Evolutionary conservation across 768 basidiomycete species (phyloP), one percentile per base, ranked within the genome.

Genomic region (Lentinula detonsa): DNA sequence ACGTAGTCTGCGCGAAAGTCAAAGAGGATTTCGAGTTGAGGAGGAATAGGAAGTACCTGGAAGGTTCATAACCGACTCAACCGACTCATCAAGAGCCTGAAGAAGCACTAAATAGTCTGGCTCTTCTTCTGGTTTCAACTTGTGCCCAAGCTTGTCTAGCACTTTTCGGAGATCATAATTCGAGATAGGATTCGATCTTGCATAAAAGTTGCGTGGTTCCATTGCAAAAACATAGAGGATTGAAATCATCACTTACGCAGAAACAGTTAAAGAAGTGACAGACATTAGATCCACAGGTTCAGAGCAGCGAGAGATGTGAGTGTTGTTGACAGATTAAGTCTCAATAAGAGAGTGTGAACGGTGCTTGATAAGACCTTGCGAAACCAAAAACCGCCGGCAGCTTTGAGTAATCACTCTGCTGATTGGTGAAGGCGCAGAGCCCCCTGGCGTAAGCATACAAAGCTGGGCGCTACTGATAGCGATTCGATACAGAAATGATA

Each of bases 1-100:
- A 50, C 57, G 33, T 48, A 37, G 18, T 59, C 57, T 59, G n/a
- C 37, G 28, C 28, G 3, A 28, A 28, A 48, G n/a, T 48, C 49
- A 51, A 51, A 21, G 13, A 15, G 21, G 11, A 51, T 9, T 1
- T 13, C 5, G 31, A 13, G n/a, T 23, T 13, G 49, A 51, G 13
- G 23, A 23, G 49, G 11, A 31, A 28, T 34, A 39, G 7, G 37
- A 39, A 39, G 13, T 39, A 39, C 55, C 55, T n/a, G 55, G 55
- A 21, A 57, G 55, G 11, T 42, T 46, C 21, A 57, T 9, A 46
- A 59, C 57, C 23, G 43, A n/a, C n/a, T 59, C 57, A 5, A 49
- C 34, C 13, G 57, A 59, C 8, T 49, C 45, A 49, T 59, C 42
- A 35, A 59, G 46, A 16, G 57, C 57, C 46, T 59, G 57, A 9